Conservation (phyloP, 352 stramenopile species). For the Aphanomyces euteiches region DNA sequence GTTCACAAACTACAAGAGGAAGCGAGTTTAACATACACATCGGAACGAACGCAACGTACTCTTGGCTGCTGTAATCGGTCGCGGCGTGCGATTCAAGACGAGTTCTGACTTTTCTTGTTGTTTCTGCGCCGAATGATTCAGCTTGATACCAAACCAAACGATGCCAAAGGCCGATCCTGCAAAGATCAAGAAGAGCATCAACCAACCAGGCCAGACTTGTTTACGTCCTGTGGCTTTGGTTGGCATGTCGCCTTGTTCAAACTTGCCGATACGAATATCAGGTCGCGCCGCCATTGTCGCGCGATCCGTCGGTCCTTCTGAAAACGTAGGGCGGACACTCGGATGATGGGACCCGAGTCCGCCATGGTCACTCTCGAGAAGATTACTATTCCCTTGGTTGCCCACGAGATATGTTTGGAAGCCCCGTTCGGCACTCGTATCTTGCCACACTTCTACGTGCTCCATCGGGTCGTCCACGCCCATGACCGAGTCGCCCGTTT, state of each 20-base stretch:
- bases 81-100: constrained; percentile 36
- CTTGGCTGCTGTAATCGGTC: constrained; percentile 42
- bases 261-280: constrained; percentile 69
- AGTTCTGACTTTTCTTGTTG: constrained; percentile 57
- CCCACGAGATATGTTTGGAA: constrained; percentile 21
- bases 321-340: constrained; percentile 9
- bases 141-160: constrained; percentile 57
- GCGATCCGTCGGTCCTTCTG: constrained; percentile 29
- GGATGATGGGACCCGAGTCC: not conserved
- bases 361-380: constrained; percentile 1
- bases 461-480: constrained; percentile 21
- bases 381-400: not conserved
- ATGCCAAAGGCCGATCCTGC: constrained; percentile 48
- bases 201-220: constrained; percentile 69
- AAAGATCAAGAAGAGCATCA: constrained; percentile 62
- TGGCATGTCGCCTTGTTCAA: constrained; percentile 43
- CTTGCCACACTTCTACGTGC: constrained; percentile 50
- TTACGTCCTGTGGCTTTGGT: constrained; percentile 56
- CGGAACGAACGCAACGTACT: constrained; percentile 33
- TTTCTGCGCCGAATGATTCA: constrained; percentile 58
- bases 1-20: constrained; percentile 46
- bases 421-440: constrained; percentile 58
- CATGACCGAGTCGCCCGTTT: constrained; percentile 2
- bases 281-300: constrained; percentile 37
- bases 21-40: not conserved